Base-by-base conservation (phyloP, 2,329 filamentous ascomycete genomes). In the Curvularia spicifera region DNA sequence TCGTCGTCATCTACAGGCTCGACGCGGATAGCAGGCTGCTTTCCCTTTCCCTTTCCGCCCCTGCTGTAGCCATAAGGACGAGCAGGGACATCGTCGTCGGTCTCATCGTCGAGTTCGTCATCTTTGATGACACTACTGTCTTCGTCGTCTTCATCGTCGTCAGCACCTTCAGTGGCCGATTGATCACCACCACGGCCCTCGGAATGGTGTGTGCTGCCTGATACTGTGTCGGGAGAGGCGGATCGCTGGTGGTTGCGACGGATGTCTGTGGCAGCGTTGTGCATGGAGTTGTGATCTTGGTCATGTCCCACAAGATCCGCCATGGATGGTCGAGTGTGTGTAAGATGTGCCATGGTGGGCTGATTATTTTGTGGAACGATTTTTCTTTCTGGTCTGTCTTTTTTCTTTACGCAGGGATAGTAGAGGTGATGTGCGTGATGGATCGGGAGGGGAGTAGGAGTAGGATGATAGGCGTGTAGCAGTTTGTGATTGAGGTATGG, bases 11-110 rank as follows among this genome's bases (percentile, higher is more conserved):
- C 69, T 60, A 68, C 66, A 63, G 69, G 69, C 43, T 77, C 73
- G 51, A 77, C 62, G 54, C 70, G 71, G 47, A 78, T 76, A 57
- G 67, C 67, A 49, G 74, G 75, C 50, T 72, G 68, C 59, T 76
- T 76, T 49, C 75, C 75, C 55, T 69, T 71, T 51, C 72, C 71
- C 54, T 75, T 74, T 55, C 72, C 71, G 52, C 71, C 72, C 59
- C 67, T 70, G 42, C 71, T 69, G 51, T 65, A 59, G 46, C 70
- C 71, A 50, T 61, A 68, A 68, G 72, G 76, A 64, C 73, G 71
- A 70, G 74, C 70, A 29, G 70, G 56, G 26, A 66, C 65, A 39
- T 73, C 74, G 61, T 71, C 64, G 26, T 76, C 71, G 18, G 75
- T 74, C 47, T 78, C 75, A 33, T 77, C 74, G 26, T 77, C 74